Percentiles rank a stretch among this genome's conserved stretches.
Evolutionary conservation across 2,329 filamentous ascomycete genomes (phyloP).

Genomic region (Epichloe scottii): DNA sequence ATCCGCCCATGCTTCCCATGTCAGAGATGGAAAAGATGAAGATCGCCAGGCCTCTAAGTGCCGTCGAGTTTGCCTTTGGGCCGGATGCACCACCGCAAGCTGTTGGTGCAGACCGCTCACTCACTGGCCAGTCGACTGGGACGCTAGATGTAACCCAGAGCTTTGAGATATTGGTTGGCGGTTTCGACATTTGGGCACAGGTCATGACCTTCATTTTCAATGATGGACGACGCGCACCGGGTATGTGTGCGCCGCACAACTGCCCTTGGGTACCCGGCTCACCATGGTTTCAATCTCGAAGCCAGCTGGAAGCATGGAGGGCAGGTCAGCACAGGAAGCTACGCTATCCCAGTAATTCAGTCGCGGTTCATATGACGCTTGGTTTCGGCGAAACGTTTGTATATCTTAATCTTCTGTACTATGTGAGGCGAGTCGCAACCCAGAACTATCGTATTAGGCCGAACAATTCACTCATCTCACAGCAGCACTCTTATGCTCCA

Average conservation of each 20-base stretch:
- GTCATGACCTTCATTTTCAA: slow-evolving; percentile 29
- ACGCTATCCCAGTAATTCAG: slow-evolving; percentile 23
- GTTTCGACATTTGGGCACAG: slow-evolving; percentile 30
- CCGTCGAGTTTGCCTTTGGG: slow-evolving; percentile 28
- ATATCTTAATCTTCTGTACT: slow-evolving; percentile 31
- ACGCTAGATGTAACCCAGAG: slow-evolving; percentile 15
- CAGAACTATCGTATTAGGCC: background rate
- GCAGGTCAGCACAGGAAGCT: slow-evolving; percentile 21
- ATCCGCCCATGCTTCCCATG: slow-evolving; percentile 24
- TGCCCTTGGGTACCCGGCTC: slow-evolving; percentile 27
- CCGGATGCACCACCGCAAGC: slow-evolving; percentile 10
- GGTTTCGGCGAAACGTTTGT: slow-evolving; percentile 29
- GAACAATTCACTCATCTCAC: background rate
- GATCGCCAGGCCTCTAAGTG: slow-evolving; percentile 18
- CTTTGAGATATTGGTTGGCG: slow-evolving; percentile 26
- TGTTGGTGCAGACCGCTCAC: slow-evolving; percentile 1
- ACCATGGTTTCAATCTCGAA: slow-evolving; percentile 19
- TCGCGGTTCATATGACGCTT: slow-evolving; percentile 26
- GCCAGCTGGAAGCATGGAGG: slow-evolving; percentile 23
- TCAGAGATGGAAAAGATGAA: slow-evolving; percentile 22
- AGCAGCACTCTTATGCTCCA: slow-evolving; percentile 27
- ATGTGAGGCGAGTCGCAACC: slow-evolving; percentile 22
- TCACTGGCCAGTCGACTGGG: slow-evolving; percentile 6
- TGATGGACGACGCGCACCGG: slow-evolving; percentile 27
- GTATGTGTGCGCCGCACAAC: slow-evolving; percentile 25